Percentiles rank a stretch among this genome's conserved stretches.
Conservation (phyloP, 352 stramenopile genomes). For the Globisporangium irregulare region DNA sequence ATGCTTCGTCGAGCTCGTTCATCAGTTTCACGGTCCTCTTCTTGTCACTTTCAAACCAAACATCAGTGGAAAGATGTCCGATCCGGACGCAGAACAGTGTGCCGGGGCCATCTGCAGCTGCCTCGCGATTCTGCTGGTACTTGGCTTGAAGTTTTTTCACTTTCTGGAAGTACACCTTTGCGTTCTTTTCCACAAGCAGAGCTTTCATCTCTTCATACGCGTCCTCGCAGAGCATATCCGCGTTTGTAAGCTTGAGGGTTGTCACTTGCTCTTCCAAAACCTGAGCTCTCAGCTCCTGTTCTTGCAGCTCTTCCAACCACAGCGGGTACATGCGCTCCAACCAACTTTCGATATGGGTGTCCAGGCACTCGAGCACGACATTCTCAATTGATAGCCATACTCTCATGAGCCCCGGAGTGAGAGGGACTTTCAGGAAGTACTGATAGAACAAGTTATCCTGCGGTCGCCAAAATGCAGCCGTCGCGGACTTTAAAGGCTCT, state of each 20-base stretch:
- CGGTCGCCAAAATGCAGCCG: constrained; percentile 49
- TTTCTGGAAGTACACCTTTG: constrained; percentile 57
- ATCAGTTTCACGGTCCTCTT: constrained; percentile 25
- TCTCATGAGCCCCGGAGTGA: constrained; percentile 28
- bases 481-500: constrained; percentile 21
- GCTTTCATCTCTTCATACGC: constrained; percentile 45
- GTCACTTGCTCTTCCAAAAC: constrained; percentile 63
- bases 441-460: constrained; percentile 60
- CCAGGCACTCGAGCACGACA: constrained; percentile 41
- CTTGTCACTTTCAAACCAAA: constrained; percentile 42
- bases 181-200: constrained; percentile 52
- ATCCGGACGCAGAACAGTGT: constrained; percentile 33
- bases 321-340: constrained; percentile 64
- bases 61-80: constrained; percentile 29
- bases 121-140: constrained; percentile 10
- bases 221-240: constrained; percentile 35
- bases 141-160: constrained; percentile 35
- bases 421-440: constrained; percentile 50
- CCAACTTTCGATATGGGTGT: constrained; percentile 61
- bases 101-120: constrained; percentile 7
- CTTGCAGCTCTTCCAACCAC: constrained; percentile 69
- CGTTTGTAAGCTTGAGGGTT: constrained; percentile 52
- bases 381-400: constrained; percentile 54
- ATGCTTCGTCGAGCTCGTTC: constrained; percentile 48
- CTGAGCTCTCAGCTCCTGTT: constrained; percentile 58